These are phyloP conservation scores for Cladosporium sp. DNA, from an alignment of 2,329 filamentous ascomycete genomes.

Conservation along the genomic window DNA sequence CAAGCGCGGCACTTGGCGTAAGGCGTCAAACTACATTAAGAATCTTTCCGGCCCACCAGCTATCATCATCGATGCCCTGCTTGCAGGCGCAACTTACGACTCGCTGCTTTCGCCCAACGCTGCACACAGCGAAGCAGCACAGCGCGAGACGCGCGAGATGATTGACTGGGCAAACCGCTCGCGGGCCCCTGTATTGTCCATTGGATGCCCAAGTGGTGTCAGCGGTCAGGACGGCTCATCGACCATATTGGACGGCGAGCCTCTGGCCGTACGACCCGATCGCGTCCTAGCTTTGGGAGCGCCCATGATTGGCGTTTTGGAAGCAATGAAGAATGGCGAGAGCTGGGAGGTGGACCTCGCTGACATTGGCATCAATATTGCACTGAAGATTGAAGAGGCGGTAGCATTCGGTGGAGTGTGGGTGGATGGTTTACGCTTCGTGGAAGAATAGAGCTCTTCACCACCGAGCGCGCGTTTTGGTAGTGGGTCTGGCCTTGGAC, in stretches of 20 bases:
- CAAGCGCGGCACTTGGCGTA: conserved; percentile 51
- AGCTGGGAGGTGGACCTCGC: conserved; percentile 77
- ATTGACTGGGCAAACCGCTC: conserved; percentile 92
- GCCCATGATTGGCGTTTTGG: conserved; percentile 78
- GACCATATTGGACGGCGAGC: conserved; percentile 65
- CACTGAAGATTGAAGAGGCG: conserved; percentile 78
- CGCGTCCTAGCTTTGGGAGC: conserved; percentile 82
- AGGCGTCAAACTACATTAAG: conserved; percentile 51
- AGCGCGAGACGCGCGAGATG: conserved; percentile 79
- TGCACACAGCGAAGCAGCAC: conserved; percentile 54
- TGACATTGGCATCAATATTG: conserved; percentile 80
- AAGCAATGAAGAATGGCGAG: conserved; percentile 64
- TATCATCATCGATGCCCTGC: conserved; percentile 81
- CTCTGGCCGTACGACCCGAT: conserved; percentile 74
- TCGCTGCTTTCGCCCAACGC: conserved; percentile 57
- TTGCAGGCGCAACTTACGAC: conserved; percentile 85
- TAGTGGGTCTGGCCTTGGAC: not conserved
- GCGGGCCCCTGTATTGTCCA: conserved; percentile 73
- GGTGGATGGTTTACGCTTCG: conserved; percentile 56
- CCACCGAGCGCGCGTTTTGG: not conserved
- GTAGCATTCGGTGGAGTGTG: conserved; percentile 86
- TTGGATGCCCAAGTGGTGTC: conserved; percentile 89
- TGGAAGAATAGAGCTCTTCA: not conserved
- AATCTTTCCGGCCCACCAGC: conserved; percentile 62
- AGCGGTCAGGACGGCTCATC: conserved; percentile 71